Evolutionary conservation across 1,139 yeast genomes (phyloP).

Genomic region (Debaryomyces fabryi): DNA sequence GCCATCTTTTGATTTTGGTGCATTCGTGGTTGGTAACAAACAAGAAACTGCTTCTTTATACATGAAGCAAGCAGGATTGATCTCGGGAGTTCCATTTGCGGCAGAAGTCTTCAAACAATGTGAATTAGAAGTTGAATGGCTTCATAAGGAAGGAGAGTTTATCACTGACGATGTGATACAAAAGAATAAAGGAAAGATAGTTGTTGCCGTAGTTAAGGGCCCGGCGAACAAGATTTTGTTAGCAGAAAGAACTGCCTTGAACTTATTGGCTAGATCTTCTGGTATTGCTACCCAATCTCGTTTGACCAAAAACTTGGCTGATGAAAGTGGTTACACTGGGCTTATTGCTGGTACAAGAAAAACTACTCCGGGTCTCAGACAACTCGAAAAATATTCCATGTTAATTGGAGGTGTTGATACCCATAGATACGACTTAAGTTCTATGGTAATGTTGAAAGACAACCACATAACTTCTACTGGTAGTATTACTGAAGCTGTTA

Average conservation of each 20-base stretch:
- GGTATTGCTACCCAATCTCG: slow-evolving; percentile 87
- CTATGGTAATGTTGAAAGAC: slow-evolving; percentile 96
- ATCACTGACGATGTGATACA: slow-evolving; percentile 47
- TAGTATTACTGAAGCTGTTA: slow-evolving; percentile 82
- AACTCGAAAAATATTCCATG: slow-evolving; percentile 91
- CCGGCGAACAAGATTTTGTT: slow-evolving; percentile 76
- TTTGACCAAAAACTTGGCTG: slow-evolving; percentile 61
- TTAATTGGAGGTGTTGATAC: slow-evolving; percentile 93
- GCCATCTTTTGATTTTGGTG: slow-evolving; percentile 93
- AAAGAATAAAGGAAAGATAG: slow-evolving; percentile 54
- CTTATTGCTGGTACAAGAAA: slow-evolving; percentile 96
- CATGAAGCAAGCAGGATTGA: slow-evolving; percentile 78
- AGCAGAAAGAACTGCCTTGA: slow-evolving; percentile 87
- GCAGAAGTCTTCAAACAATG: slow-evolving; percentile 83
- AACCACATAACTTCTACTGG: slow-evolving; percentile 94
- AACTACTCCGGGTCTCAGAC: slow-evolving; percentile 94
- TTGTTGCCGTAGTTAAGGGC: slow-evolving; percentile 79
- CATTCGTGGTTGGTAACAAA: slow-evolving; percentile 86
- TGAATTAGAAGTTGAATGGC: slow-evolving; percentile 72
- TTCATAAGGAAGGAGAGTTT: slow-evolving; percentile 64
- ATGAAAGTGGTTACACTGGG: slow-evolving; percentile 74
- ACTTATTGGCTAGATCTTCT: slow-evolving; percentile 77
- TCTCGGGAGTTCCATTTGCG: slow-evolving; percentile 92
- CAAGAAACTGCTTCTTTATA: slow-evolving; percentile 72
- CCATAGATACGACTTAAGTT: slow-evolving; percentile 86